Percentiles rank a stretch among this genome's conserved stretches.
phyloP scores from a whole-genome alignment of 2,329 filamentous ascomycete species.

The Penicillium psychrosexuale region DNA sequence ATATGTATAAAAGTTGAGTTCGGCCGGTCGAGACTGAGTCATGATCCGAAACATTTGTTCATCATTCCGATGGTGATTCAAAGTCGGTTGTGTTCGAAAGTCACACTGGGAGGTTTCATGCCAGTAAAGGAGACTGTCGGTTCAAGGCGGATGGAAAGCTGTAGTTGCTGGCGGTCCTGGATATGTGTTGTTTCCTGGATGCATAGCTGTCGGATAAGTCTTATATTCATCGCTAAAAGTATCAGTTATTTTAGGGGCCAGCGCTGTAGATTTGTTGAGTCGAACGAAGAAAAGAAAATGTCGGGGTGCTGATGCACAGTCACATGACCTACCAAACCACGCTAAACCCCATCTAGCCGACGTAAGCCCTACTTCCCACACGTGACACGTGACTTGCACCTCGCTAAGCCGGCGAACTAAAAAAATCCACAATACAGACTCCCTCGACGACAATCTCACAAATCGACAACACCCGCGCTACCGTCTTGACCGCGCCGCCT shows the following conservation, averaged over 20 bases:
- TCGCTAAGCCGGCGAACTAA: constrained; percentile 35
- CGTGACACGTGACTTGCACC: constrained; percentile 40
- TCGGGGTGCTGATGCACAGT: not conserved
- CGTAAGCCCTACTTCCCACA: constrained; percentile 11
- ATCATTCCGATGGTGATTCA: not conserved
- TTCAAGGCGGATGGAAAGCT: not conserved
- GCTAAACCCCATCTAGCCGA: constrained; percentile 23
- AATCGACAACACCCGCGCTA: constrained; percentile 44
- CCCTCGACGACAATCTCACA: constrained; percentile 39
- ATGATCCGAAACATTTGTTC: constrained; percentile 4
- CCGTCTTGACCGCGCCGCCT: constrained; percentile 48
- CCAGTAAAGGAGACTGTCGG: not conserved
- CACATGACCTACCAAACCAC: constrained; percentile 16
- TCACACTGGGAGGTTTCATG: not conserved
- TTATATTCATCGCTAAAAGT: not conserved
- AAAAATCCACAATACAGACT: constrained; percentile 40
- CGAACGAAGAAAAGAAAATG: not conserved
- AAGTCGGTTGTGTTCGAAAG: constrained; percentile 1
- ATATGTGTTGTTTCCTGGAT: not conserved
- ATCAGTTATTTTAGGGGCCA: too few relatives aligned
- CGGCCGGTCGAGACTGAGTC: not conserved
- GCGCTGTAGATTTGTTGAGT: not conserved
- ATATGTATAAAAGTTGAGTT: not conserved
- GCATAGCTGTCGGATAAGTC: not conserved
- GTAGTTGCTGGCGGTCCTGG: not conserved